Evolutionary conservation across 192 early-diverging fungal species (phyloP), one percentile per base, ranked within the genome.

Genomic region (Phlyctochytrium planicorne): DNA sequence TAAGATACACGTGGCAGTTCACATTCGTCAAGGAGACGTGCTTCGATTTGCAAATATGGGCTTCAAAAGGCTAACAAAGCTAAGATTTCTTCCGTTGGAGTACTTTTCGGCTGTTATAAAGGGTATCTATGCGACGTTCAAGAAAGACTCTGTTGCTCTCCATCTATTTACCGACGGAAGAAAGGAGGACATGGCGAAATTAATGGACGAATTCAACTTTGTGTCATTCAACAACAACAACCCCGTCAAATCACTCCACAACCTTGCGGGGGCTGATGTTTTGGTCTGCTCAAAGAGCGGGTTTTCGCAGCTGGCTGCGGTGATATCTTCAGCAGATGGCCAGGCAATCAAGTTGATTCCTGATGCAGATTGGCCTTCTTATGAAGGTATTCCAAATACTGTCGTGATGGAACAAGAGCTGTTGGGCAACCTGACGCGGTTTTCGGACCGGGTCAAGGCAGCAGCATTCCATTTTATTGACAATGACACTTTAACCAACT

Each of bases 121-220:
- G 40, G 20, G 6, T 6, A 6, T 47, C 10, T 20, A 14, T 47
- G 10, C 10, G 40, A 14, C 20, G 6, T 47, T 47, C 40, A 47
- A 47, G 20, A 6, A 6, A 47, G 40, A 47, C 6, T 20, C 10
- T 14, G 40, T 47, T 20, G 40, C 40, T 47, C 40, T 47, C 20
- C 40, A 47, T 47, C 40, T 47, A 47, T 47, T 47, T 47, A 47
- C 40, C 6, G 40, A 47, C 40, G 40, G 40, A 47, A 47, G 20
- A 14, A 20, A 47, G 40, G 10, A 20, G 6, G 40, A 47, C 20
- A 14, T 47, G 40, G 40, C 40, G 40, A 6, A 6, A 47, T 47
- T 47, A 20, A 6, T 47, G 6, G 10, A 20, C 40, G 20, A 47
- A 14, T 47, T 47, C 40, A 47, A 6, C 40, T 47, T 47, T 20